These are phyloP conservation scores for Candida namnaoensis DNA, from an alignment of 805 yeast genomes.

Conservation along the genomic window DNA sequence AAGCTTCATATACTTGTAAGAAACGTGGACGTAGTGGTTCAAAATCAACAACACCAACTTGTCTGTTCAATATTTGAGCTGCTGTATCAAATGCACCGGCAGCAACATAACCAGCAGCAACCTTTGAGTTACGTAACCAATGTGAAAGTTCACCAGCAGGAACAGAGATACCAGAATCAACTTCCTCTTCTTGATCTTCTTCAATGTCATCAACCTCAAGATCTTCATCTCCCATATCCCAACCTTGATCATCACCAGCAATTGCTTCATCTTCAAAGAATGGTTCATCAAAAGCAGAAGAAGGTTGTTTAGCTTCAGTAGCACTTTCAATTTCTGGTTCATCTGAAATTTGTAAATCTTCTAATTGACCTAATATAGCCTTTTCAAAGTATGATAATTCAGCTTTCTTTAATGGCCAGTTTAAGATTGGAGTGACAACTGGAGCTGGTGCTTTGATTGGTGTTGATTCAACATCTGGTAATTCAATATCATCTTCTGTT, in stretches of 20 bases:
- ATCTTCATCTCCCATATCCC: slow-evolving; percentile 79
- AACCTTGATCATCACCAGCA: slow-evolving; percentile 61
- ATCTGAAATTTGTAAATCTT: slow-evolving; percentile 47
- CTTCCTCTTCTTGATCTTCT: slow-evolving; percentile 34
- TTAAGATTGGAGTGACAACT: slow-evolving; percentile 32
- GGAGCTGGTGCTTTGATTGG: slow-evolving; percentile 39
- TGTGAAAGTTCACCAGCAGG: slow-evolving; percentile 45
- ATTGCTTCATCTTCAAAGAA: slow-evolving; percentile 35
- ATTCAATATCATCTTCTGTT: slow-evolving; percentile 49
- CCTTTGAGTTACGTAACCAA: slow-evolving; percentile 85
- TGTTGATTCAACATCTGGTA: slow-evolving; percentile 42
- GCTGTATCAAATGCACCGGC: slow-evolving; percentile 97
- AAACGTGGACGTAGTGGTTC: slow-evolving; percentile 83
- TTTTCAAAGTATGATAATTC: slow-evolving; percentile 77
- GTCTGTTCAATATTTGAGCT: slow-evolving; percentile 84
- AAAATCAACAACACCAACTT: slow-evolving; percentile 77
- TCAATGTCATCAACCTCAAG: slow-evolving; percentile 58
- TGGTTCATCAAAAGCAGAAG: slow-evolving; percentile 22
- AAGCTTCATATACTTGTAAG: slow-evolving; percentile 73
- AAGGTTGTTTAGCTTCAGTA: slow-evolving; percentile 10
- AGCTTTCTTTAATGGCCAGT: slow-evolving; percentile 81
- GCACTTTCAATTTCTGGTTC: slow-evolving; percentile 18
- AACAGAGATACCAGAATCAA: slow-evolving; percentile 17
- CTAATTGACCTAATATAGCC: slow-evolving; percentile 74
- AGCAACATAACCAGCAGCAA: slow-evolving; percentile 90